phyloP scores from a whole-genome alignment of 495 filamentous ascomycete species.

The Bacidia gigantensis region DNA sequence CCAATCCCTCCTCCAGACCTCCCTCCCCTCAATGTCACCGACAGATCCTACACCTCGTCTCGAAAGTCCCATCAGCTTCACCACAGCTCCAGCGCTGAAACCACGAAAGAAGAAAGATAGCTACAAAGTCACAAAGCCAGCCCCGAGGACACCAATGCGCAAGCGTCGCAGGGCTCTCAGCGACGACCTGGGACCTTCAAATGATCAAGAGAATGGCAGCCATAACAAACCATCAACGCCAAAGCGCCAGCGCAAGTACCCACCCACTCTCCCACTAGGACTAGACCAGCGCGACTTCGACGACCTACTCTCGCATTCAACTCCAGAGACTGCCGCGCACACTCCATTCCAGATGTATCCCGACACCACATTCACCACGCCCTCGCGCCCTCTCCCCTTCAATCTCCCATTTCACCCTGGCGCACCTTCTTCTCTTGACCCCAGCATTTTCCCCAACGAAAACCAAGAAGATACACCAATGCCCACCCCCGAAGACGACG shows the following conservation, averaged over 20 bases:
- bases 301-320: conserved; percentile 27
- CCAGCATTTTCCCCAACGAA: conserved; percentile 11
- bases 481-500: conserved; percentile 43
- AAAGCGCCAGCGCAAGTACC: conserved; percentile 50
- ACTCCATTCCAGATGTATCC: conserved; percentile 3
- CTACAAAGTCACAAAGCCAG: conserved; percentile 37
- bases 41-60: conserved; percentile 32
- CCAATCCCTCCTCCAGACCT: conserved; percentile 46
- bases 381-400: conserved; percentile 29
- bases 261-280: conserved; percentile 54
- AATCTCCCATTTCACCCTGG: conserved; percentile 25
- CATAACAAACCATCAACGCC: conserved; percentile 42
- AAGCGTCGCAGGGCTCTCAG: conserved; percentile 47
- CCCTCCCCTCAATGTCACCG: conserved; percentile 24
- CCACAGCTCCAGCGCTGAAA: conserved; percentile 21
- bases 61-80: conserved; percentile 33
- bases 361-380: conserved; percentile 25
- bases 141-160: conserved; percentile 29
- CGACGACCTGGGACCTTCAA: conserved; percentile 29
- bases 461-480: conserved; percentile 10
- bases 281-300: conserved; percentile 53
- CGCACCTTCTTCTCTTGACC: conserved; percentile 19
- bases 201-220: conserved; percentile 20
- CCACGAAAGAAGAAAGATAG: conserved; percentile 17
- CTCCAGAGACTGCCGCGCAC: conserved; percentile 21